These are phyloP conservation scores for Pseudogymnoascus sp. DNA, from an alignment of 2,329 filamentous ascomycete genomes.

Conservation along the genomic window DNA sequence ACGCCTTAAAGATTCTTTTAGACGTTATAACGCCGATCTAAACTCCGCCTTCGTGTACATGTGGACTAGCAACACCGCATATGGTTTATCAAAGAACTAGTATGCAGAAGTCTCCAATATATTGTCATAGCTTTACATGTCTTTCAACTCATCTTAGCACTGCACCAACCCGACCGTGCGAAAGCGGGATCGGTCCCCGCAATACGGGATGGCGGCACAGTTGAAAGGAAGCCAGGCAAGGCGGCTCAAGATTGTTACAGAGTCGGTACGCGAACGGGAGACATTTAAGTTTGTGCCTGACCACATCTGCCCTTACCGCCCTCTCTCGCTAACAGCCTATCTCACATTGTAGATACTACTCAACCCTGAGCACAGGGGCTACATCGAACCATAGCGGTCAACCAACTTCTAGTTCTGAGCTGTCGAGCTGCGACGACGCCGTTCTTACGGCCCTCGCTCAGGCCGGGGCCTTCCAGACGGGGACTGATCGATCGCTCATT, in stretches of 20 bases:
- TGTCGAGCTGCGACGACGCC: not conserved
- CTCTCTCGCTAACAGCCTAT: not conserved
- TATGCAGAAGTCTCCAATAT: too few species aligned
- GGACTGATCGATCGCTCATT: conserved; percentile 5
- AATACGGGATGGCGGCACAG: not conserved
- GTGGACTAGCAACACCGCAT: too few species aligned
- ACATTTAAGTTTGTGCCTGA: not conserved
- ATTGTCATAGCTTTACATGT: too few species aligned
- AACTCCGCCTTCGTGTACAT: too few species aligned
- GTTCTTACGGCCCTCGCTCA: conserved; percentile 1
- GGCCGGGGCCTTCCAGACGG: not conserved
- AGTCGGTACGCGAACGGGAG: not conserved
- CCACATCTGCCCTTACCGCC: not conserved
- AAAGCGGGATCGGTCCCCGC: too few species aligned
- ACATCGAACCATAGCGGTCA: not conserved
- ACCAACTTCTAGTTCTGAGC: not conserved
- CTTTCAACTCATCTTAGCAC: too few species aligned
- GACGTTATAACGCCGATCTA: too few species aligned
- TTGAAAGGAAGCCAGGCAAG: not conserved
- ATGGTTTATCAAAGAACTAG: too few species aligned
- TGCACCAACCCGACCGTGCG: too few species aligned
- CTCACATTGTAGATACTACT: not conserved
- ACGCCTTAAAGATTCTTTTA: too few species aligned
- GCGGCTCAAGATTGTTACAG: not conserved
- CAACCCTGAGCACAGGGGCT: not conserved